These are phyloP conservation scores for Russula sp. DNA, from an alignment of 768 basidiomycete genomes.

Conservation along the genomic window DNA sequence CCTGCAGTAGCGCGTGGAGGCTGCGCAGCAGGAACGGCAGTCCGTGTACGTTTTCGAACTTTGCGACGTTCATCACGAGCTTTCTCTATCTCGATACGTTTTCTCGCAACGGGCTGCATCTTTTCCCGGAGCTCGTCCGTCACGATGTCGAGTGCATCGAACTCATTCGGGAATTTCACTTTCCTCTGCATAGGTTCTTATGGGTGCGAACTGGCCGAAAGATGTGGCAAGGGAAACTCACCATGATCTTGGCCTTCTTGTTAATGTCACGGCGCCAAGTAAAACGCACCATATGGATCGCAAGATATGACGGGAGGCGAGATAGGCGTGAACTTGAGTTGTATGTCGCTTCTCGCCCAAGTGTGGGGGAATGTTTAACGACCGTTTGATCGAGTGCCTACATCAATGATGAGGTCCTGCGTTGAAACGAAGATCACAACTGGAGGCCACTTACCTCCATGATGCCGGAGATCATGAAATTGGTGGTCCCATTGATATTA, in stretches of 20 bases:
- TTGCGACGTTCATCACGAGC: slow-evolving; percentile 79
- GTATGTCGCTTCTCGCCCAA: slow-evolving; percentile 79
- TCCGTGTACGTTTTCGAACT: slow-evolving; percentile 69
- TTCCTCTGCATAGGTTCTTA: slow-evolving; percentile 45
- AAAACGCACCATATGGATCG: slow-evolving; percentile 94
- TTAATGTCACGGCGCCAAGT: slow-evolving; percentile 86
- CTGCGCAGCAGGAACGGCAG: slow-evolving; percentile 26
- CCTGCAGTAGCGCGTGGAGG: slow-evolving; percentile 8
- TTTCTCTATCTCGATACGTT: slow-evolving; percentile 74
- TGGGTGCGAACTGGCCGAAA: neutral
- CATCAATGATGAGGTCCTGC: neutral
- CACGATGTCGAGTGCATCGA: slow-evolving; percentile 76
- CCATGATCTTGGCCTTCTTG: slow-evolving; percentile 98
- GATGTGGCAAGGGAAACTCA: slow-evolving; percentile 24
- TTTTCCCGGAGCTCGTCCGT: slow-evolving; percentile 73
- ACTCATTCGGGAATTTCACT: slow-evolving; percentile 88
- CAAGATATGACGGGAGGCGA: slow-evolving; percentile 76
- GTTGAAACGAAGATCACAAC: neutral
- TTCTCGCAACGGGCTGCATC: slow-evolving; percentile 60
- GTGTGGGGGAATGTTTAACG: slow-evolving; percentile 72
- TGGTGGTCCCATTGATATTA: slow-evolving; percentile 81
- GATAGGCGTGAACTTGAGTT: slow-evolving; percentile 73
- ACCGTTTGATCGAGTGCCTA: slow-evolving; percentile 85
- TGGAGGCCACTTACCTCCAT: slow-evolving; percentile 38
- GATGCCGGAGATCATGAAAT: slow-evolving; percentile 84